These are phyloP conservation scores for Pseudohyphozyma bogoriensis DNA, from an alignment of 768 basidiomycete species.

Conservation along the genomic window DNA sequence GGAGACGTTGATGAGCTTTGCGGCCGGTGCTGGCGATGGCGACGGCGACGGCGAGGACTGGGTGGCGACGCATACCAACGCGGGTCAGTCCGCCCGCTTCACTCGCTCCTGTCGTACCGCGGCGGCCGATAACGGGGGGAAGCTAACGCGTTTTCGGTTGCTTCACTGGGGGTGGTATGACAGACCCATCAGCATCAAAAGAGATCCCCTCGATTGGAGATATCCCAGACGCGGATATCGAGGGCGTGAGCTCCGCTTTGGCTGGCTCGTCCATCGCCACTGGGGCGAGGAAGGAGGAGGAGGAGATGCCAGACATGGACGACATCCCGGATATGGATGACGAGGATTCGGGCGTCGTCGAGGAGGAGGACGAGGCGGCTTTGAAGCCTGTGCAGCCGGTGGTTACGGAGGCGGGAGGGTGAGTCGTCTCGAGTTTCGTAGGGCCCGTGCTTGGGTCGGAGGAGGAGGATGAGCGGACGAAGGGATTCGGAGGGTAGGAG, in stretches of 20 bases:
- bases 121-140: too few species aligned
- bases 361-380: slow-evolving; percentile 79
- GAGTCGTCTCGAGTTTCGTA: neutral
- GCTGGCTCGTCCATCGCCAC: slow-evolving; percentile 36
- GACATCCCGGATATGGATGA: slow-evolving; percentile 99
- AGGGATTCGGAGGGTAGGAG: too few species aligned
- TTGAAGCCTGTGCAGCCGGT: slow-evolving; percentile 25
- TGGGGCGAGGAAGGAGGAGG: slow-evolving; percentile 9
- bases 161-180: too few species aligned
- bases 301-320: slow-evolving; percentile 62
- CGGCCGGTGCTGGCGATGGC: slow-evolving; percentile 48
- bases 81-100: slow-evolving; percentile 37
- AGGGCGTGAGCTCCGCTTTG: too few species aligned
- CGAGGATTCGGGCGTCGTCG: slow-evolving; percentile 46
- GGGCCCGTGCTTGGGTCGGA: too few species aligned
- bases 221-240: slow-evolving; percentile 73
- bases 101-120: neutral
- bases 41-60: slow-evolving; percentile 61
- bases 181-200: slow-evolving; percentile 12
- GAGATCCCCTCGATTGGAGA: slow-evolving; percentile 56
- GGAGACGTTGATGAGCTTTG: slow-evolving; percentile 75
- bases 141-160: too few species aligned
- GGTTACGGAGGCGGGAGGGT: too few species aligned
- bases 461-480: too few species aligned
- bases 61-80: slow-evolving; percentile 92